Conservation (phyloP, 192 early-diverging fungal genomes). For the Umbelopsis vinacea region DNA sequence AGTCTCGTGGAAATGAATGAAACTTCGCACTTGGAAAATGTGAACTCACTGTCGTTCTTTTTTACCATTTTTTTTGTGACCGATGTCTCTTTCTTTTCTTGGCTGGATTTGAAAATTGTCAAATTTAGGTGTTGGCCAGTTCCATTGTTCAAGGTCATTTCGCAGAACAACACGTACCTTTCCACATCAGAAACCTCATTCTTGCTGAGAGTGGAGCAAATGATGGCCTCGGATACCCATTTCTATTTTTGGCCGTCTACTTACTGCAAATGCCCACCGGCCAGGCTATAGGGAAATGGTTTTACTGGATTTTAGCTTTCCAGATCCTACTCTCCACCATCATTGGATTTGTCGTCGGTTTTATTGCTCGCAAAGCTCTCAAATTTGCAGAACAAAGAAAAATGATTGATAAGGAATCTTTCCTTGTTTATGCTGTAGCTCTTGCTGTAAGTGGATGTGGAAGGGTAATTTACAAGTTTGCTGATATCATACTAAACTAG, state of each 20-base stretch:
- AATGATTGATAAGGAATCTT: conserved; percentile 88
- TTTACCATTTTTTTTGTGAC: not conserved
- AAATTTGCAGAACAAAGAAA: conserved; percentile 63
- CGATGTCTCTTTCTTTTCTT: not conserved
- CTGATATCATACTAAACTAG: not conserved
- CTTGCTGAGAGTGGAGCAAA: conserved; percentile 85
- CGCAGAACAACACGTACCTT: conserved; percentile 84
- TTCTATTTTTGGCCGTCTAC: conserved; percentile 76
- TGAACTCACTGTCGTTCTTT: not conserved
- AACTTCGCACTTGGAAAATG: not conserved
- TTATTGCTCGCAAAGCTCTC: conserved; percentile 64
- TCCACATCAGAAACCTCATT: conserved; percentile 68
- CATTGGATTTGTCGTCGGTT: conserved; percentile 77
- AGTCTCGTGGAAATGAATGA: not conserved
- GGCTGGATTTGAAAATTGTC: not conserved
- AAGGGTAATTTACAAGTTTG: not conserved
- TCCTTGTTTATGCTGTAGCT: conserved; percentile 82
- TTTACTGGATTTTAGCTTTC: conserved; percentile 70
- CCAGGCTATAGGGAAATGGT: conserved; percentile 73
- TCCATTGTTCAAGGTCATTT: conserved; percentile 90
- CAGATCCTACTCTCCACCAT: conserved; percentile 72
- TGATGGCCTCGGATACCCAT: conserved; percentile 86
- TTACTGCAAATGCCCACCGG: conserved; percentile 59
- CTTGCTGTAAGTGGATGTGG: conserved; percentile 54
- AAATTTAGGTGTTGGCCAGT: conserved; percentile 70